Conservation (phyloP, 176 grass and related monocot species). For the Juncus inflexus region DNA sequence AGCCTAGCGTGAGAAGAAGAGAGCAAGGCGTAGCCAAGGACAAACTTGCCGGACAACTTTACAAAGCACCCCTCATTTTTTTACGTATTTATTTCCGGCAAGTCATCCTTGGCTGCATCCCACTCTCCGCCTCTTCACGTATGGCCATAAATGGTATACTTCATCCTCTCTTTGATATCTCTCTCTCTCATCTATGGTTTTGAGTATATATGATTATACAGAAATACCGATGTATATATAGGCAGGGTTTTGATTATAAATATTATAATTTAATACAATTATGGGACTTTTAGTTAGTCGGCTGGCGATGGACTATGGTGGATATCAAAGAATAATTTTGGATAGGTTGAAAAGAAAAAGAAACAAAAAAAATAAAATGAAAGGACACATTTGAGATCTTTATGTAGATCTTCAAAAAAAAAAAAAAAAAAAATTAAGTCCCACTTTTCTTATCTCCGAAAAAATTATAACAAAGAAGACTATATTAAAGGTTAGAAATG, state of each 20-base stretch:
- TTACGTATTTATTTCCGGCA: background rate
- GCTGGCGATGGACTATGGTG: constrained; percentile 1
- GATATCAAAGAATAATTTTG: constrained; percentile 23
- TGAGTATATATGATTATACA: background rate
- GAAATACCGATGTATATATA: background rate
- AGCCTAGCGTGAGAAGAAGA: constrained; percentile 17
- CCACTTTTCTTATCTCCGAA: too few relatives aligned
- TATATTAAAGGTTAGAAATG: too few relatives aligned
- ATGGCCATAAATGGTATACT: background rate
- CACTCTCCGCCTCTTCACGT: constrained; percentile 25
- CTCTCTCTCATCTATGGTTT: background rate
- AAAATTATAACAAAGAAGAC: too few relatives aligned
- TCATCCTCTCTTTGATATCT: background rate
- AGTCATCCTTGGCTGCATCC: constrained; percentile 33
- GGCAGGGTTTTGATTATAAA: background rate
- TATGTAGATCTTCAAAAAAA: too few relatives aligned
- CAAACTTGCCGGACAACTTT: constrained; percentile 25
- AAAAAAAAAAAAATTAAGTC: too few relatives aligned
- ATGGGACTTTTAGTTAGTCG: background rate
- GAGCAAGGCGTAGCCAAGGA: constrained; percentile 37
- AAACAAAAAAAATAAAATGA: too few relatives aligned
- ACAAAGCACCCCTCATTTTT: too few relatives aligned
- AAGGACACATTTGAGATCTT: too few relatives aligned
- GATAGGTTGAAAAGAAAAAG: too few relatives aligned
- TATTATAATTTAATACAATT: background rate